Base-by-base conservation (phyloP, 2,329 filamentous ascomycete species). In the Colletotrichum sp. region DNA sequence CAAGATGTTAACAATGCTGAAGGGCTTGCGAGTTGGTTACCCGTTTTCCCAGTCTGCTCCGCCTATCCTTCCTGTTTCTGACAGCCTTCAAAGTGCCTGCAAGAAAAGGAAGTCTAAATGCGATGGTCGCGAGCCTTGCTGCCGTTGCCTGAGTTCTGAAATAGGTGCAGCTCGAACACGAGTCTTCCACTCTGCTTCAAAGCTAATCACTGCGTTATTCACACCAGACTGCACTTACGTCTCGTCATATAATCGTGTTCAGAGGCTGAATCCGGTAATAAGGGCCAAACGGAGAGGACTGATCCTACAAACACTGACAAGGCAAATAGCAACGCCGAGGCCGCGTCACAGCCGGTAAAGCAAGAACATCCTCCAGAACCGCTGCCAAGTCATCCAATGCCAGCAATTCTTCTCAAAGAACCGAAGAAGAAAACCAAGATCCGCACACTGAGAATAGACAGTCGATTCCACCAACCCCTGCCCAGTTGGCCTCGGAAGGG, bases 221-320 rank as follows among this genome's bases (percentile, higher is more conserved):
- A 1, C 39, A 44, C 39, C 39, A 44, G 39, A 44, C 0, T 44
- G 39, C 6, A 10, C 39, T 12, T 44, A 44, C 1, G 39, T 44
- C 18, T 44, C 39, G 18, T 44, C 39, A 2, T 44, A 44, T 6
- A 44, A 44, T 44, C 39, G 39, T n/a, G 39, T 44, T 6, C 39
- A 44, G 39, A 44, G 39, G 16, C 1, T 44, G 9, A n/a, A 44
- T n/a, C 39, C 39, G 39, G 39, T 44, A 44, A n/a, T 10, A 6
- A 0, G 39, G 3, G 9, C 39, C 0, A 44, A 12, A 6, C 39
- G 9, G 39, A 44, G 9, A 44, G 0, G 9, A 44, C 39, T 3
- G 18, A 0, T 0, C 9, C 18, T n/a, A n/a, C 39, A 44, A 0
- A n/a, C 39, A 9, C 39, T 44, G 9, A 44, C 5, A 12, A 44